A percentile compares a stretch with the other conserved stretches of the same genome.
Evolutionary conservation across 2,329 filamentous ascomycete species (phyloP).

Genomic region (Nemania diffusa): DNA sequence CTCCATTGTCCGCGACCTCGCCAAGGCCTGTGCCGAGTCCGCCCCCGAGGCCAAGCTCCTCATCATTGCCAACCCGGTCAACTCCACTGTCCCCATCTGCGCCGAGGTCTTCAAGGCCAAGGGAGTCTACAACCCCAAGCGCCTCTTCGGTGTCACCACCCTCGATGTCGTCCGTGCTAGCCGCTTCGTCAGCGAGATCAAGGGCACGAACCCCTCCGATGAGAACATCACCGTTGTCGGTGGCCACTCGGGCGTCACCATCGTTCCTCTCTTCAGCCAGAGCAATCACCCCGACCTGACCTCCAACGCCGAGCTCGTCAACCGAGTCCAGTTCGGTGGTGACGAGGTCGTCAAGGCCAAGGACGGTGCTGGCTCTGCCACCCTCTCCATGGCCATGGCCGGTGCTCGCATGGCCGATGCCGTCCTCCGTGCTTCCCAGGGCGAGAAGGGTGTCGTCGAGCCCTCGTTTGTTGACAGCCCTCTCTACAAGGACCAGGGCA

Average conservation of each 20-base stretch:
- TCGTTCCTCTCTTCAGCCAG: constrained; percentile 97
- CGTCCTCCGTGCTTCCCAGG: constrained; percentile 89
- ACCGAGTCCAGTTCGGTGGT: constrained; percentile 98
- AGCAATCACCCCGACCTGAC: constrained; percentile 85
- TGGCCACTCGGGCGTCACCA: constrained; percentile 97
- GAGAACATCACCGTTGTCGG: constrained; percentile 97
- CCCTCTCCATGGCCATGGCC: constrained; percentile 98
- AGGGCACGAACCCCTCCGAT: constrained; percentile 86
- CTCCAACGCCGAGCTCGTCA: constrained; percentile 82
- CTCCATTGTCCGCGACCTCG: constrained; percentile 97
- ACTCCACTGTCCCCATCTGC: constrained; percentile 98
- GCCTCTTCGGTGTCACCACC: constrained; percentile 98
- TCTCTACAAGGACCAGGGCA: constrained; percentile 97
- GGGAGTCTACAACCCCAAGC: constrained; percentile 99
- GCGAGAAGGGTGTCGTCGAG: constrained; percentile 95
- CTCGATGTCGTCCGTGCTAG: constrained; percentile 98
- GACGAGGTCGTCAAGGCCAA: constrained; percentile 99
- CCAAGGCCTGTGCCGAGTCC: constrained; percentile 90
- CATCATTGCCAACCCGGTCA: constrained; percentile 99
- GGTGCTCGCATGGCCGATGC: constrained; percentile 87
- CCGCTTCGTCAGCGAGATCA: constrained; percentile 96
- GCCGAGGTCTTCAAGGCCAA: constrained; percentile 95
- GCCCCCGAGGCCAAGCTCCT: constrained; percentile 94
- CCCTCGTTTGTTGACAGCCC: constrained; percentile 97
- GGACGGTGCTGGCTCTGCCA: constrained; percentile 96